Evolutionary conservation across 2,329 filamentous ascomycete species (phyloP), one percentile per base, ranked within the genome.

Genomic region (Penicillium sp.): DNA sequence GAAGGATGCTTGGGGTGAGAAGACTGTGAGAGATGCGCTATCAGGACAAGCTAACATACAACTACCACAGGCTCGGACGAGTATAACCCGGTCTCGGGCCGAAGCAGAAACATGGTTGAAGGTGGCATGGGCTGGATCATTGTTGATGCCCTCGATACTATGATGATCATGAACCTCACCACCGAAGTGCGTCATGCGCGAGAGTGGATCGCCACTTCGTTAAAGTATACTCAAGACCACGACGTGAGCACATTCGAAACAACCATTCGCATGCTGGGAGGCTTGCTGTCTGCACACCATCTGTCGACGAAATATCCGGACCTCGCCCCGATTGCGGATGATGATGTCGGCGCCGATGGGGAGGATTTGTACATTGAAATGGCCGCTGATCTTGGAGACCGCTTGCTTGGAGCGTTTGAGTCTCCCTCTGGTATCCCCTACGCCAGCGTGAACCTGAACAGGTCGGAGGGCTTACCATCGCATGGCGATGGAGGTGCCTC

Each of bases 201-300:
- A 59, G 87, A 96, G 73, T 99, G 95, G 95, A 88, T 99, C 53
- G 85, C 91, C 1, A 89, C 88, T 4, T 88, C 88, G 8, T 79
- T 98, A 65, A 89, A 88, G 12, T 98, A 96, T 80, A 89, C 97
- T 63, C 92, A 97, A 77, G 85, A 97, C 72, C 93, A 97, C 76
- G 92, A 97, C 75, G 94, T 99, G 59, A 98, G 93, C 77, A 97
- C 93, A 0, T 99, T 98, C 71, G 95, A 99, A 81, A 98, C 94
- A 8, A 98, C 94, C 0, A 98, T 98, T 71, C 91, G 95, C 56
- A 98, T 98, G 93, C 83, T 99, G 54, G 95, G 95, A 17, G 95
- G 95, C 12, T 83, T 99, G 45, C 83, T 99, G 37, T 93, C 93
- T 1, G 95, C 95, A 10, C 93, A 99, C 76, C 98, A 98, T 77